Evolutionary conservation across 164 flowering plant genomes (phyloP).

Genomic region (Berberis thunbergii): DNA sequence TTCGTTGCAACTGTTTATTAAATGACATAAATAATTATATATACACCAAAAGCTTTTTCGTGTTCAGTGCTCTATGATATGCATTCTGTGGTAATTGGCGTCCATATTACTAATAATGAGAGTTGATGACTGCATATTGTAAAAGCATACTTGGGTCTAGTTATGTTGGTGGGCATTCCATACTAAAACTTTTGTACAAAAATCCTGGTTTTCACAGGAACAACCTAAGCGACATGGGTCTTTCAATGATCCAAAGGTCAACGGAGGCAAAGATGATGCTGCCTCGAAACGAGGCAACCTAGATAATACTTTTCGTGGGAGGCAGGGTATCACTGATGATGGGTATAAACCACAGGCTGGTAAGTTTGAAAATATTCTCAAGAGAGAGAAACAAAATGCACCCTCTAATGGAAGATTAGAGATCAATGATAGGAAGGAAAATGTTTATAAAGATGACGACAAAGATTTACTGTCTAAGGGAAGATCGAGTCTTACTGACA

Average conservation of each 20-base stretch:
- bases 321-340: constrained; percentile 1
- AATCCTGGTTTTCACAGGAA: constrained; percentile 8
- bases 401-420: constrained; percentile 16
- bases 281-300: constrained; percentile 9
- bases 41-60: too few species aligned
- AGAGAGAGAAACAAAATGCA: constrained; percentile 13
- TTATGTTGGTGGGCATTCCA: too few species aligned
- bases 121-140: too few species aligned
- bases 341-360: constrained; percentile 2
- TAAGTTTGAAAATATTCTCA: constrained; percentile 10
- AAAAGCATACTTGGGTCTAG: too few species aligned
- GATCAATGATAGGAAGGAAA: background rate
- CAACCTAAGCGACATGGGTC: constrained; percentile 10
- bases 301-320: constrained; percentile 9
- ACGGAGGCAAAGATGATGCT: constrained; percentile 14
- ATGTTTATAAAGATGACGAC: too few species aligned
- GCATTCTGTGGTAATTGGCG: too few species aligned
- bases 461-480: too few species aligned
- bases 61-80: too few species aligned
- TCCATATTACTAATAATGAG: too few species aligned
- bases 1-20: too few species aligned
- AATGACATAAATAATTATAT: too few species aligned
- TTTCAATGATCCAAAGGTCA: constrained; percentile 6
- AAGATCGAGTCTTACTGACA: background rate
- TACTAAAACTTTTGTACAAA: too few species aligned